Percentiles rank a stretch among this genome's conserved stretches.
Evolutionary conservation across 2,329 filamentous ascomycete species (phyloP).

Genomic region (Ophiosphaerella narmari): DNA sequence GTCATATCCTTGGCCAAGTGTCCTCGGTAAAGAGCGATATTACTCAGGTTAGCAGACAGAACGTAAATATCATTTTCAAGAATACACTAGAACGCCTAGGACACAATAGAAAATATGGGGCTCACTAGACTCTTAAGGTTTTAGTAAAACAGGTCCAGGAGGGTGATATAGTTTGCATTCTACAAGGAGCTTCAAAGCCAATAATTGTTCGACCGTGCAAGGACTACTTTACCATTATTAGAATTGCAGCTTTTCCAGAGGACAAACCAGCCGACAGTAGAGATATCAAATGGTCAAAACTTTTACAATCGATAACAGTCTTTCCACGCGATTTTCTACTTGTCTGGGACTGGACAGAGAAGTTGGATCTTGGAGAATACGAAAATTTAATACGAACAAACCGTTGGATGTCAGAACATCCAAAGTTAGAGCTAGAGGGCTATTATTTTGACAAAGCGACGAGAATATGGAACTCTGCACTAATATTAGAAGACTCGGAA

Average conservation of each 20-base stretch:
- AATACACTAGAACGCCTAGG: not conserved
- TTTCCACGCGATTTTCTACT: not conserved
- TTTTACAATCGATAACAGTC: slow-evolving; percentile 3
- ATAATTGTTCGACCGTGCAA: slow-evolving; percentile 10
- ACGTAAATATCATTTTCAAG: slow-evolving; percentile 2
- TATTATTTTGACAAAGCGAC: slow-evolving; percentile 2
- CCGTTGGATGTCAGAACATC: not conserved
- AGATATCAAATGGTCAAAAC: slow-evolving; percentile 1
- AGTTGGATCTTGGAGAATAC: slow-evolving; percentile 1
- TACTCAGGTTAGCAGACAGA: slow-evolving; percentile 1
- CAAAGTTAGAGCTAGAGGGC: not conserved
- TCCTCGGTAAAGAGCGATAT: not conserved
- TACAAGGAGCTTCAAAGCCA: slow-evolving; percentile 10
- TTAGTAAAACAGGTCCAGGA: slow-evolving; percentile 8
- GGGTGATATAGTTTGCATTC: not conserved
- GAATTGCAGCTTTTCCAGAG: not conserved
- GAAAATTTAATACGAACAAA: not conserved
- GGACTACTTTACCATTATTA: slow-evolving; percentile 8
- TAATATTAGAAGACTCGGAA: slow-evolving; percentile 4
- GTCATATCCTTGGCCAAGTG: slow-evolving; percentile 3
- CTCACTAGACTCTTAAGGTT: slow-evolving; percentile 4
- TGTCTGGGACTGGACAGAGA: not conserved
- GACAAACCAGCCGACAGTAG: not conserved
- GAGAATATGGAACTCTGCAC: slow-evolving; percentile 7
- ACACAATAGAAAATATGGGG: not conserved